Evolutionary conservation across 1,139 yeast species (phyloP), one percentile per base, ranked within the genome.

Genomic region (Suhomyces coccinellae): DNA sequence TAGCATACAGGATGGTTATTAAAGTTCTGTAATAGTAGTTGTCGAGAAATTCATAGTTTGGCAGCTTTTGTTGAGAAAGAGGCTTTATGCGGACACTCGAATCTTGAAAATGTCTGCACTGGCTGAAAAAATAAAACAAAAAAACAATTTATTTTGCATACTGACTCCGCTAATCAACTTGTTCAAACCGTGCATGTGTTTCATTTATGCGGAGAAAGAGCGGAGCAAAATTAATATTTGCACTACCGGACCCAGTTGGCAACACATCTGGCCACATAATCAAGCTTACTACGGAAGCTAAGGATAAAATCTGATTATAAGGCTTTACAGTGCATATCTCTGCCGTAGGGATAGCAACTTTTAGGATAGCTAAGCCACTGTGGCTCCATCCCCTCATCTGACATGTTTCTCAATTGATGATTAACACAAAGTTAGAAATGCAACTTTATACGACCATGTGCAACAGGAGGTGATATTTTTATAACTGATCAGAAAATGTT

Each of bases 61-160:
- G 28, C 17, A 34, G 16, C 17, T 24, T 7, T 24, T 24, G 29
- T 34, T 20, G 28, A 20, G 24, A 33, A 32, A 38, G 20, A 38
- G 40, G 35, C 32, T 38, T 30, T 22, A 38, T 38, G 40, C 40
- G 29, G 12, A 14, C 16, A 31, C 17, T 22, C 40, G 40, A 30
- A 31, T 38, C 40, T 38, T 22, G 29, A 22, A 34, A 13, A 6
- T 34, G 28, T 22, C 28, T 34, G 13, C 20, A 20, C 17, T 13
- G 16, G 29, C 29, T 3, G 4, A 24, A 16, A 22, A 27, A 34
- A 34, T 13, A 34, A 34, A 11, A 24, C 14, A 22, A 24, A 13
- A 24, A 24, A 13, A 13, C 20, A 33, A 13, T 9, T n/a, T 12
- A n/a, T 8, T 20, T 33, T 33, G 36, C 36, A 33, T 34, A 24